These are phyloP conservation scores for Aspergillus biplanus DNA, from an alignment of 495 filamentous ascomycete genomes.

Conservation along the genomic window DNA sequence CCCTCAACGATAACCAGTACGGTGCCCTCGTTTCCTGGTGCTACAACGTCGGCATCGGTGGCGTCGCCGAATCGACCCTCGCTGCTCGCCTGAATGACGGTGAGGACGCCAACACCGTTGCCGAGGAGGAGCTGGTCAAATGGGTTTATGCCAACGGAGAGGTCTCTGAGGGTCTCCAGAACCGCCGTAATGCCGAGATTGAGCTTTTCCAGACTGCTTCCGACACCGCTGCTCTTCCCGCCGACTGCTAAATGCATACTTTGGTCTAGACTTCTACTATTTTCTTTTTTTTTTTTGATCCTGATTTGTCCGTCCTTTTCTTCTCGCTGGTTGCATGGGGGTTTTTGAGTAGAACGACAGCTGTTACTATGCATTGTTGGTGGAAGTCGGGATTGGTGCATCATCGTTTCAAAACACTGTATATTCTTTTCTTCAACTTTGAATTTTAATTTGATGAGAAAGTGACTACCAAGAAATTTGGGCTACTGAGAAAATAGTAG, in stretches of 20 bases:
- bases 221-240: conserved; percentile 32
- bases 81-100: conserved; percentile 50
- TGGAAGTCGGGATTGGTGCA: no score
- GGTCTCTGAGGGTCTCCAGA: conserved; percentile 42
- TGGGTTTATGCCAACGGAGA: conserved; percentile 48
- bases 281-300: no score
- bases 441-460: no score
- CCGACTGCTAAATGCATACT: conserved; percentile 13
- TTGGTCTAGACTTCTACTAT: no score
- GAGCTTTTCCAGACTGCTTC: conserved; percentile 38
- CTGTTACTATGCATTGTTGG: no score
- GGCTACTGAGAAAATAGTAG: no score
- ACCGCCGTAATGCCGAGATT: conserved; percentile 48
- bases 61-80: conserved; percentile 37
- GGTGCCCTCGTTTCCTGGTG: conserved; percentile 30
- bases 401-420: no score
- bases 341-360: no score
- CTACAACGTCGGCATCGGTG: conserved; percentile 27
- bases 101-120: conserved; percentile 42
- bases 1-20: conserved; percentile 33
- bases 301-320: no score
- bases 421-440: no score
- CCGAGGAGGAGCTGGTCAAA: conserved; percentile 48
- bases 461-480: no score
- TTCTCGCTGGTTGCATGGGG: no score